A percentile compares a stretch with the other conserved stretches of the same genome.
These are phyloP conservation scores for Epichloe bromicola DNA, from an alignment of 2,329 filamentous ascomycete species.

Conservation along the genomic window DNA sequence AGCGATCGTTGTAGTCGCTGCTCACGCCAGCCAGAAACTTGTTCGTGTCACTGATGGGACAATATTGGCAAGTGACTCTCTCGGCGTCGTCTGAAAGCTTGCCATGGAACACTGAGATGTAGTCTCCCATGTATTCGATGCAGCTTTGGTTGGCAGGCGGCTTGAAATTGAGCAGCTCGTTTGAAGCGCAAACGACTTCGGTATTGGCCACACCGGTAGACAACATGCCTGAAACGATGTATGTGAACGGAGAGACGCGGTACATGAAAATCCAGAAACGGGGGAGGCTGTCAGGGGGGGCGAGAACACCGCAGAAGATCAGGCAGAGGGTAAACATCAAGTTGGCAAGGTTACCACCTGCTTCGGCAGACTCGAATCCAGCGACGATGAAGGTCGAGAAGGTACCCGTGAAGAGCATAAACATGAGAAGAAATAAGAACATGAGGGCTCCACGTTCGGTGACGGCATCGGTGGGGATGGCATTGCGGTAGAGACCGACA, in stretches of 20 bases:
- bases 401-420: constrained; percentile 69
- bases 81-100: constrained; percentile 36
- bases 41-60: constrained; percentile 38
- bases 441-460: constrained; percentile 62
- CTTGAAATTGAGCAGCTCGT: constrained; percentile 57
- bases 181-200: constrained; percentile 49
- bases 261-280: constrained; percentile 75
- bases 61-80: constrained; percentile 42
- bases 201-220: constrained; percentile 57
- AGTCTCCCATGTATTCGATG: constrained; percentile 39
- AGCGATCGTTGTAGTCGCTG: constrained; percentile 44
- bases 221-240: constrained; percentile 62
- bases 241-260: constrained; percentile 69
- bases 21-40: constrained; percentile 33
- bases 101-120: constrained; percentile 36
- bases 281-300: constrained; percentile 50
- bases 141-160: constrained; percentile 49
- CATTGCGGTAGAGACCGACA: constrained; percentile 62
- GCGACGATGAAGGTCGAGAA: constrained; percentile 71
- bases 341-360: constrained; percentile 63
- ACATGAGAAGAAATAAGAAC: constrained; percentile 63
- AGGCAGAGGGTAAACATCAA: constrained; percentile 60
- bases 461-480: constrained; percentile 44
- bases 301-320: constrained; percentile 66
- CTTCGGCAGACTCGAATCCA: constrained; percentile 61